phyloP scores from a whole-genome alignment of 2,329 filamentous ascomycete species.

The Sarocladium strictum region DNA sequence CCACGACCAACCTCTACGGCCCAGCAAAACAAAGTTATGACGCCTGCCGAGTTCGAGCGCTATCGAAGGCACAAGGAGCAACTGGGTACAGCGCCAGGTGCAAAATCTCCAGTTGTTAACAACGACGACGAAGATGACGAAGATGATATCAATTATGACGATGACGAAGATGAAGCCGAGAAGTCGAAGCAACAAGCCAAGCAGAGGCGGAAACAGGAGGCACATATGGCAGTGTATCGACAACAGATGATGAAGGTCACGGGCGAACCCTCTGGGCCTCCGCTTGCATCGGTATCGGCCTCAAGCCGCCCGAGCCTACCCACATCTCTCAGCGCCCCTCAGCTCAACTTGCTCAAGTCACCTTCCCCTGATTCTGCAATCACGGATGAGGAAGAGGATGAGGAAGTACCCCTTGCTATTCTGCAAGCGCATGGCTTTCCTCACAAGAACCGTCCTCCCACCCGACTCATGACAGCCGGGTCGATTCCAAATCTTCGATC shows the following conservation, averaged over 20 bases:
- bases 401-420: conserved; percentile 82
- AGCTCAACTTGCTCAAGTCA: conserved; percentile 37
- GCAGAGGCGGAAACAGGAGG: conserved; percentile 81
- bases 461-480: conserved; percentile 54
- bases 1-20: conserved; percentile 32
- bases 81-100: conserved; percentile 34
- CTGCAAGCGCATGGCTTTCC: conserved; percentile 87
- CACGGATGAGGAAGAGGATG: conserved; percentile 81
- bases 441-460: conserved; percentile 68
- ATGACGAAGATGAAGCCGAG: conserved; percentile 75
- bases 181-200: conserved; percentile 66
- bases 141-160: conserved; percentile 60
- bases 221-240: conserved; percentile 81
- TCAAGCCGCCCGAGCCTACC: conserved; percentile 47
- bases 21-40: conserved; percentile 73
- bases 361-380: conserved; percentile 33
- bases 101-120: background rate
- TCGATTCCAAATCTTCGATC: conserved; percentile 68
- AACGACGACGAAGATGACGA: conserved; percentile 57
- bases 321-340: conserved; percentile 57
- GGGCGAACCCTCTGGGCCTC: conserved; percentile 48
- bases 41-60: conserved; percentile 77
- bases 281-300: conserved; percentile 20
- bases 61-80: conserved; percentile 70
- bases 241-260: conserved; percentile 98